These are phyloP conservation scores for Escovopsis weberi DNA, from an alignment of 2,329 filamentous ascomycete genomes.

Conservation along the genomic window DNA sequence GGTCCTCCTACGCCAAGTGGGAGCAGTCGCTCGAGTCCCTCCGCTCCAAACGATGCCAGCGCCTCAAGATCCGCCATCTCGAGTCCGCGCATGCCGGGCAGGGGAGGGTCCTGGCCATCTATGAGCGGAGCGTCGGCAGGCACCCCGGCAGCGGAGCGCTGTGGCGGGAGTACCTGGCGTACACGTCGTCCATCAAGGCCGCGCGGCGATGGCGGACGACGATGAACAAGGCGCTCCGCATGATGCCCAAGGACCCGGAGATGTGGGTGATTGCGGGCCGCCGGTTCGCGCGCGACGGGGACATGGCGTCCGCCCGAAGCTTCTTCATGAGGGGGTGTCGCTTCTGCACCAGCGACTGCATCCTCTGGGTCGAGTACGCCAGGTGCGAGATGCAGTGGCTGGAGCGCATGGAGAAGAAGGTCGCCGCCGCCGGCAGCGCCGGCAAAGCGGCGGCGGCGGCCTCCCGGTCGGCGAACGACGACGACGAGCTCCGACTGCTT, in stretches of 20 bases:
- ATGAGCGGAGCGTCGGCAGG: constrained; percentile 72
- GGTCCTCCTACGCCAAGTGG: constrained; percentile 67
- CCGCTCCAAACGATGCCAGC: constrained; percentile 67
- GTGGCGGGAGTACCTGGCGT: constrained; percentile 85
- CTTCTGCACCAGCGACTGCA: constrained; percentile 65
- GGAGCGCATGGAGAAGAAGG: constrained; percentile 61
- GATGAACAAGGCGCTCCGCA: constrained; percentile 56
- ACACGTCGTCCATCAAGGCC: constrained; percentile 53
- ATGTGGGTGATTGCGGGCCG: constrained; percentile 81
- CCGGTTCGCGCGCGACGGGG: constrained; percentile 62
- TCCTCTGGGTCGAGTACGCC: constrained; percentile 80
- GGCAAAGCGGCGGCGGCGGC: constrained; percentile 18
- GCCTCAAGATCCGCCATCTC: constrained; percentile 57
- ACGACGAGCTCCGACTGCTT: constrained; percentile 28
- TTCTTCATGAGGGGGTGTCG: constrained; percentile 81
- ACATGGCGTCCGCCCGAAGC: constrained; percentile 72
- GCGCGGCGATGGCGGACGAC: constrained; percentile 50
- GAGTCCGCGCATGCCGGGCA: constrained; percentile 58
- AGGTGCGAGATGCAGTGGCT: constrained; percentile 89
- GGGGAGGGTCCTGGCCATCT: constrained; percentile 73
- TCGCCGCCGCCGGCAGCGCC: constrained; percentile 31
- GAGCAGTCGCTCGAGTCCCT: constrained; percentile 58
- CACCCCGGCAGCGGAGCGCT: constrained; percentile 69
- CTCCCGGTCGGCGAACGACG: constrained; percentile 34
- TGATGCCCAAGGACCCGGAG: constrained; percentile 71